Evolutionary conservation across 495 filamentous ascomycete species (phyloP), one percentile per base, ranked within the genome.

Genomic region (Hyaloscypha variabilis): DNA sequence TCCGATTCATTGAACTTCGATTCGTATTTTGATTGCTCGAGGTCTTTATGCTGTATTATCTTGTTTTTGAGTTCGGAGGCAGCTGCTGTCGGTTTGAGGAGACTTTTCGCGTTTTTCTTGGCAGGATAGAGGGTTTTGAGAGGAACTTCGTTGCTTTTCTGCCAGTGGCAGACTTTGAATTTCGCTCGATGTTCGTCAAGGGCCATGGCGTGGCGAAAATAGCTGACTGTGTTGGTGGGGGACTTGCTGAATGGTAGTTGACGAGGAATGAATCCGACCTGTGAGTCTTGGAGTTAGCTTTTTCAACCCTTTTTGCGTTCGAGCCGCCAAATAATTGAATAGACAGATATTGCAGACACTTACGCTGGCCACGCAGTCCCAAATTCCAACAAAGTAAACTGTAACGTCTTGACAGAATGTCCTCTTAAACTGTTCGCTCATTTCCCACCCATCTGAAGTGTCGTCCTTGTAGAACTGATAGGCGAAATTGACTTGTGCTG

Each of bases 401-500:
- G 59, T 52, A 25, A 78, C 76, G 56, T 79, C 64, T 8, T 72
- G 75, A 60, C 75, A 79, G 66, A 79, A 79, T 6, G 76, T 79
- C 28, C 69, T 72, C 56, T 79, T 79, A 71, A 77, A 79, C 23
- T 75, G 70, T 8, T 28, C 64, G 34, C 72, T 75, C 65, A 77
- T 70, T 34, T 75, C 69, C 70, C 70, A 75, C 23, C 77, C 76
- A 14, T 77, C 63, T 8, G 63, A 34, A 1, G 72, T 69, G 39
- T 75, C 76, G 34, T 79, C 69, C 57, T 77, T 77, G 67, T 78
- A 79, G 64, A 76, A 77, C 2, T 77, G 60, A 62, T 77, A 79
- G 50, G 77, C 77, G 69, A 78, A 78, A 28, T 66, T 66, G 49
- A 78, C 59, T 53, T 78, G 75, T 21, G 68, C 67, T 4, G 54